phyloP scores from a whole-genome alignment of 495 filamentous ascomycete genomes.

The Daldinia vernicosa region DNA sequence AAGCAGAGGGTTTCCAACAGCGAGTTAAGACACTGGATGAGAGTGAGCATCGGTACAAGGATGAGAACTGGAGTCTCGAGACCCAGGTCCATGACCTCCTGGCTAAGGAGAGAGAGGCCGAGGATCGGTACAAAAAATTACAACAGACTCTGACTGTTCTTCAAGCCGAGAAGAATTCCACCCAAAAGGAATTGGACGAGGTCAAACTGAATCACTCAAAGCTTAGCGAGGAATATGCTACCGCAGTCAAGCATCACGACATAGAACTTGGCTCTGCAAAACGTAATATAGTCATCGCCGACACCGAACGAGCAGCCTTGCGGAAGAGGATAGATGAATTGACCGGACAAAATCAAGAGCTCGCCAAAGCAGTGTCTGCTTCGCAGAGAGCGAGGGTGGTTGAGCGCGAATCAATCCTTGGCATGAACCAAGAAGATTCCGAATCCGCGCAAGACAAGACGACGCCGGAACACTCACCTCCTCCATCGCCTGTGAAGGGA shows the following conservation, averaged over 20 bases:
- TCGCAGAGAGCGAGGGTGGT: conserved; percentile 72
- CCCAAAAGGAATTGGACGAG: conserved; percentile 89
- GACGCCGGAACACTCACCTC: conserved; percentile 90
- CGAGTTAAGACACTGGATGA: conserved; percentile 85
- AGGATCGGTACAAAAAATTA: conserved; percentile 83
- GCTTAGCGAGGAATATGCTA: conserved; percentile 79
- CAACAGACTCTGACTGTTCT: conserved; percentile 70
- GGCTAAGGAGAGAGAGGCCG: conserved; percentile 71
- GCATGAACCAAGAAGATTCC: conserved; percentile 68
- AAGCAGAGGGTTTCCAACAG: conserved; percentile 80
- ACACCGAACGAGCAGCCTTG: conserved; percentile 75
- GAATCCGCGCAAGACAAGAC: conserved; percentile 70
- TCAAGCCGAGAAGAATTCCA: conserved; percentile 75
- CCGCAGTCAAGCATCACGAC: conserved; percentile 82
- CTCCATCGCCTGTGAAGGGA: conserved; percentile 87
- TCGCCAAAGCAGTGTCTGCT: conserved; percentile 76
- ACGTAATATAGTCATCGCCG: conserved; percentile 74
- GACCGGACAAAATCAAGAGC: conserved; percentile 84
- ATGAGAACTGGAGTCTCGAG: conserved; percentile 97
- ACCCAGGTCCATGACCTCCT: conserved; percentile 85
- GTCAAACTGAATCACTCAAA: conserved; percentile 79
- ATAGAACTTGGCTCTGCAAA: conserved; percentile 82
- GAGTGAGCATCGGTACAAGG: conserved; percentile 93
- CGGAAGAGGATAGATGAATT: conserved; percentile 88
- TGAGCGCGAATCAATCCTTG: conserved; percentile 66